Evolutionary conservation across 306 rosid species (phyloP), one percentile per base, ranked within the genome.

Genomic region (Dicorynia guianensis): DNA sequence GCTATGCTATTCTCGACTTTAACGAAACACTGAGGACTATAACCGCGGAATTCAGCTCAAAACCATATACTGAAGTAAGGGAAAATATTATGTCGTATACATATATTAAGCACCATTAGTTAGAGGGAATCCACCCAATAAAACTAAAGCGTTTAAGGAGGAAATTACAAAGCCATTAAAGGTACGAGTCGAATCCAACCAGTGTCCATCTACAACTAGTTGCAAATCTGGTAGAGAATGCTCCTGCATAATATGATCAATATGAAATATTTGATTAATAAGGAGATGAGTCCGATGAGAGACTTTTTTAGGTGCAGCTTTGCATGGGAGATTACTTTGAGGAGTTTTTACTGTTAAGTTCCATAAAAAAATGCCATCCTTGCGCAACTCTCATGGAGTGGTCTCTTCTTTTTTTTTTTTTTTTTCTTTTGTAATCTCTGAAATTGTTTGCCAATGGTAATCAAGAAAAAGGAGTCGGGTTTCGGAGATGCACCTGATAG

Each of bases 161-260:
- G 53, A 34, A 48, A 71, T 57, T 72, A 8, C 17, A 49, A 74
- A 8, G 38, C 30, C 35, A 46, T 17, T 19, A 40, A 46, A 63
- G 14, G 12, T 38, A 85, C 49, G 38, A 46, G 33, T 65, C 64
- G 39, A 58, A 77, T 63, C 48, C 57, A 80, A 69, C 61, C 63
- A 80, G 69, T 76, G 67, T 67, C 58, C 56, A 49, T 69, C 82
- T 68, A 38, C 75, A 1, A 35, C 18, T 56, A 30, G 69, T 61
- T 48, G 44, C 63, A 39, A 60, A 69, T 48, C 61, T 55, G 39
- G 72, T 66, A 60, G 71, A 72, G 67, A 75, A 46, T 52, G 59
- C 63, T 56, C 82, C 82, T 77, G 68, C 77, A 81, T 69, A 17
- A 65, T 6, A 67, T 36, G 58, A 72, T 58, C 47, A 13, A 74